Evolutionary conservation across 352 stramenopile species (phyloP), one percentile per base, ranked within the genome.

Genomic region (Globisporangium lucens): DNA sequence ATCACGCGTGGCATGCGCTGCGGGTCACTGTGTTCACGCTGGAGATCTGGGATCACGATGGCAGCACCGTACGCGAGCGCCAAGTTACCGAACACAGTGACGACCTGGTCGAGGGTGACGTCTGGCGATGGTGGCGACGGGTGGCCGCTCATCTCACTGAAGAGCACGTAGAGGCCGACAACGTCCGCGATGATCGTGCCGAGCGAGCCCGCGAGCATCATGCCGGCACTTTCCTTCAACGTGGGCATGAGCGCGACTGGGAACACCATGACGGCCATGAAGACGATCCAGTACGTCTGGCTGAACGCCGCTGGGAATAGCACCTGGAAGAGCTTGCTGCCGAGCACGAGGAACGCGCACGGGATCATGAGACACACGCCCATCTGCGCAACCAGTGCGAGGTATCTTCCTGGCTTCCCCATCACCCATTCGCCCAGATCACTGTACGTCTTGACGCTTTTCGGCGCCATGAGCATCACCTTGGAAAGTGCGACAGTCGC

Each of bases 301-400:
- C 69, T 78, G 66, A 85, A 85, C n/a, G 76, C 72, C 66, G 75
- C 68, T 1, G 80, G 80, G 69, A 89, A 87, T 43, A 89, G 71
- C 47, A 75, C 69, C 52, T 86, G 66, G 20, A 85, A 72, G 10
- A 87, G 62, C 13, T 70, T 79, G 33, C 79, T 78, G 24, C 79
- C 79, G 15, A 87, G 76, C 47, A 86, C 79, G 24, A 89, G 67
- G 67, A 86, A 87, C 3, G 74, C 74, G 10, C 77, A 85, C 0
- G 79, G 77, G 2, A 80, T 46, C n/a, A 88, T 61, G 35, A 85
- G 72, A 63, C 79, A 86, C 10, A 81, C 73, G 0, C 78, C 72
- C 13, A 88, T 62, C 27, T 83, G 80, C 9, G 78, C 78, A 10
- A 82, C 52, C 22, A 82, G 59, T 2, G 75, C 76, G 20, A 80